phyloP scores from a whole-genome alignment of 2,329 filamentous ascomycete genomes.

The Trichoderma guizhouense region DNA sequence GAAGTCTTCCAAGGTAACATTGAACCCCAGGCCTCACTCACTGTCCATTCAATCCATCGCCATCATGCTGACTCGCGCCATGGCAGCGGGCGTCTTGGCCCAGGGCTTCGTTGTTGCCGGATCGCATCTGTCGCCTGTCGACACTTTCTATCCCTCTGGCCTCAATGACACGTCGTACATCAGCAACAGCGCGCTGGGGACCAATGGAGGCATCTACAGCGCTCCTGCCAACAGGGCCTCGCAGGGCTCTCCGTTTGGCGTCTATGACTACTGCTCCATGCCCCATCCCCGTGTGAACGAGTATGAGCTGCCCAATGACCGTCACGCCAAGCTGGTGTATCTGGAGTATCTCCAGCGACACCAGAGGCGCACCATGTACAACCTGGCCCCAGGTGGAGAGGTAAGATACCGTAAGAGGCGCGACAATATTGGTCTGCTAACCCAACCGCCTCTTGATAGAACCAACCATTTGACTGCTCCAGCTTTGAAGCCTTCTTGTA shows the following conservation, averaged over 20 bases:
- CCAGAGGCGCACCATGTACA: slow-evolving; percentile 15
- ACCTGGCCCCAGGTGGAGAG: slow-evolving; percentile 10
- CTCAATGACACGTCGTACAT: slow-evolving; percentile 14
- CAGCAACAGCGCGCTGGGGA: slow-evolving; percentile 3
- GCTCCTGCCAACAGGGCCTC: slow-evolving; percentile 2
- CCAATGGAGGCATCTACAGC: slow-evolving; percentile 7
- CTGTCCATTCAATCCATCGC: neutral
- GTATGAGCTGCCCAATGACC: slow-evolving; percentile 12
- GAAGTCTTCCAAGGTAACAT: neutral
- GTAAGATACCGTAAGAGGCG: neutral
- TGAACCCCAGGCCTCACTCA: neutral
- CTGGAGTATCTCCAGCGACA: slow-evolving; percentile 12
- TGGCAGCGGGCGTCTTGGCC: neutral
- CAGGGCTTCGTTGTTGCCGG: neutral
- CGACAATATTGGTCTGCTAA: neutral
- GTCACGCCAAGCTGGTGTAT: slow-evolving; percentile 11
- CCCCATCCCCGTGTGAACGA: slow-evolving; percentile 1
- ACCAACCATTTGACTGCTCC: slow-evolving; percentile 14
- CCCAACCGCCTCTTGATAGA: neutral
- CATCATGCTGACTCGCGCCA: slow-evolving; percentile 3
- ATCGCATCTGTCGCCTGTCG: slow-evolving; percentile 1
- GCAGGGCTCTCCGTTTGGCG: slow-evolving; percentile 6
- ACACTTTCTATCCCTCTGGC: slow-evolving; percentile 2
- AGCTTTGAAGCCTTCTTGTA: slow-evolving; percentile 7
- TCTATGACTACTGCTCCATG: slow-evolving; percentile 16